These are phyloP conservation scores for Xylaria castorea DNA, from an alignment of 495 filamentous ascomycete genomes.

Conservation along the genomic window DNA sequence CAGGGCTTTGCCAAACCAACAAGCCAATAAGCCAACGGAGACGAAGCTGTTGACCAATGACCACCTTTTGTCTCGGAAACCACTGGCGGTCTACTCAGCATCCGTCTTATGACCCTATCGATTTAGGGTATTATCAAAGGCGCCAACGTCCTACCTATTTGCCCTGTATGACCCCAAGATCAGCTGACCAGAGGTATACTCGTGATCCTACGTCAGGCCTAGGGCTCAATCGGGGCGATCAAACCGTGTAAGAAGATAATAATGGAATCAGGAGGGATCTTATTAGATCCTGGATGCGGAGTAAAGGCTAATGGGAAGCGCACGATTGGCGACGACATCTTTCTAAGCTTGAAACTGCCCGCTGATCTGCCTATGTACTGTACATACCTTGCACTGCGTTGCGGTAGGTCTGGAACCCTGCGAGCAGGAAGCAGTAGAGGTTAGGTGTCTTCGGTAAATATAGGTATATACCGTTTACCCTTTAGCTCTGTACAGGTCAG, in stretches of 20 bases:
- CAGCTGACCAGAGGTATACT: neutral
- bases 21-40: neutral
- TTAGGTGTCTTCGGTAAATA: neutral
- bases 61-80: neutral
- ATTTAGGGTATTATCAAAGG: neutral
- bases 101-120: constrained; percentile 4
- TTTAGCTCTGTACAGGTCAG: neutral
- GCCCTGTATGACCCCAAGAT: neutral
- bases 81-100: neutral
- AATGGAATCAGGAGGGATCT: neutral
- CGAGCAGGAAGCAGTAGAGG: neutral
- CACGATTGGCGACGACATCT: neutral
- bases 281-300: constrained; percentile 7
- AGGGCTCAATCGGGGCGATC: constrained; percentile 7
- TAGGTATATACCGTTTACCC: neutral
- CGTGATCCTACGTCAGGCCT: neutral
- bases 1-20: constrained; percentile 8
- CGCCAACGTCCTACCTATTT: neutral
- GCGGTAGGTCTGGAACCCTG: neutral
- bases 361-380: constrained; percentile 4
- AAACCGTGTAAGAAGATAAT: constrained; percentile 8
- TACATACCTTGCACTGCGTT: neutral
- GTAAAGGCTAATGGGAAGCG: neutral
- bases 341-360: constrained; percentile 5
- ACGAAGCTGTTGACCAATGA: neutral